Conservation (phyloP, 2,329 filamentous ascomycete species). For the Onygena corvina region DNA sequence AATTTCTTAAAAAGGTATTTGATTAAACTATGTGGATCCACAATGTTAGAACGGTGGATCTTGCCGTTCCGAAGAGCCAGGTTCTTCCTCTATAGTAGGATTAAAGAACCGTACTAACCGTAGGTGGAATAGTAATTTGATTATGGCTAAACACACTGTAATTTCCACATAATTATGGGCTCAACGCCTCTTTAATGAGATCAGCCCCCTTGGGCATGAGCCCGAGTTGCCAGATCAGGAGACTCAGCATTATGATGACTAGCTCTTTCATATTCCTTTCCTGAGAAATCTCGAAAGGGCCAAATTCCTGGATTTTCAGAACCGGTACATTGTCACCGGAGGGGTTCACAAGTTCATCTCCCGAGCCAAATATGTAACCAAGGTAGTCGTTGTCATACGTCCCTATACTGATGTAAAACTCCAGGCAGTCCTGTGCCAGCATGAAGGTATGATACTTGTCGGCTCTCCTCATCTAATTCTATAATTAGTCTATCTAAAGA, state of each 20-base stretch:
- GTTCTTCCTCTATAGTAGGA: too few species aligned
- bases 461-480: conserved; percentile 7
- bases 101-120: too few species aligned
- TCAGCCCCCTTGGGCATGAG: too few species aligned
- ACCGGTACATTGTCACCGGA: conserved; percentile 4
- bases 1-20: too few species aligned
- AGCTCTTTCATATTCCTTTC: conserved; percentile 5
- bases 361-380: conserved; percentile 12
- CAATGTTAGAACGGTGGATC: too few species aligned
- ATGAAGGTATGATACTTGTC: conserved; percentile 13
- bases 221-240: conserved; percentile 9
- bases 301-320: conserved; percentile 13
- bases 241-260: conserved; percentile 10
- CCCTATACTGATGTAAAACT: conserved; percentile 13
- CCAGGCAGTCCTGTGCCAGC: conserved; percentile 9
- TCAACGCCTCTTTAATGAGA: too few species aligned
- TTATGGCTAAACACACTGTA: too few species aligned
- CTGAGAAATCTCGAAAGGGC: conserved; percentile 7
- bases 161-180: too few species aligned
- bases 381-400: conserved; percentile 12
- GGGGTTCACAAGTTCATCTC: conserved; percentile 8
- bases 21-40: too few species aligned
- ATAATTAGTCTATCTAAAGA: too few species aligned
- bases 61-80: too few species aligned
- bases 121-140: too few species aligned